Conservation (phyloP, 1,284 basidiomycete species). For the Cystobasidium sp. region DNA sequence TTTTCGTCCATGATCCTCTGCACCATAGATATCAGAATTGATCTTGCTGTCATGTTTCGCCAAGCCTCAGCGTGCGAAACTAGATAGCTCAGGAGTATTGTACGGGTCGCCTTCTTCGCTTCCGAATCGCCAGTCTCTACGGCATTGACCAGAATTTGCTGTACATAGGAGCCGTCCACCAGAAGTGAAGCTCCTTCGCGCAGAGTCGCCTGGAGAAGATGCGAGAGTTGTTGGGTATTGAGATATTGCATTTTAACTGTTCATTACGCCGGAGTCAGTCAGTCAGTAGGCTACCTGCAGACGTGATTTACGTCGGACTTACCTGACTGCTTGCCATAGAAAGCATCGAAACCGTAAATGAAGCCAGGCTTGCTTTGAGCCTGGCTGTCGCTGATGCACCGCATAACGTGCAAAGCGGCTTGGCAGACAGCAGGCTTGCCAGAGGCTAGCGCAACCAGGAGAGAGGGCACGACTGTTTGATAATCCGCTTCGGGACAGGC, state of each 20-base stretch:
- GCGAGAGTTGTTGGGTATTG: conserved; percentile 70
- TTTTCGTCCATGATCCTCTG: conserved; percentile 18
- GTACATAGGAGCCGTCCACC: conserved; percentile 70
- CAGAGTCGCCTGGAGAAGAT: conserved; percentile 68
- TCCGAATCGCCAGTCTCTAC: not conserved
- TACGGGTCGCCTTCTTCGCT: conserved; percentile 3
- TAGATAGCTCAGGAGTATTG: conserved; percentile 11
- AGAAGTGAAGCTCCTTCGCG: conserved; percentile 67
- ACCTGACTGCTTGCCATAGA: conserved; percentile 76
- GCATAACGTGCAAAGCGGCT: conserved; percentile 70
- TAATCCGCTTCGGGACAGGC: conserved; percentile 64
- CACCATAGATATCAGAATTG: conserved; percentile 6
- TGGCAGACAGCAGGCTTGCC: conserved; percentile 64
- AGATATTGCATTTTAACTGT: conserved; percentile 76
- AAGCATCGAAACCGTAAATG: conserved; percentile 73
- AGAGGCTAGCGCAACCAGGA: conserved; percentile 71
- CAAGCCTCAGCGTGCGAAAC: conserved; percentile 26
- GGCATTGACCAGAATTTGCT: not conserved
- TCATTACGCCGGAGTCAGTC: not conserved
- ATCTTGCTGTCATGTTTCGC: conserved; percentile 9
- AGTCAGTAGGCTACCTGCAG: not conserved
- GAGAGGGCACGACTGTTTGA: conserved; percentile 79
- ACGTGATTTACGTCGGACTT: conserved; percentile 52
- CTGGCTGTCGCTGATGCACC: conserved; percentile 57
- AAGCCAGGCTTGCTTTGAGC: conserved; percentile 60